Base-by-base conservation (phyloP, 352 stramenopile genomes). In the Globisporangium carolinianum region DNA sequence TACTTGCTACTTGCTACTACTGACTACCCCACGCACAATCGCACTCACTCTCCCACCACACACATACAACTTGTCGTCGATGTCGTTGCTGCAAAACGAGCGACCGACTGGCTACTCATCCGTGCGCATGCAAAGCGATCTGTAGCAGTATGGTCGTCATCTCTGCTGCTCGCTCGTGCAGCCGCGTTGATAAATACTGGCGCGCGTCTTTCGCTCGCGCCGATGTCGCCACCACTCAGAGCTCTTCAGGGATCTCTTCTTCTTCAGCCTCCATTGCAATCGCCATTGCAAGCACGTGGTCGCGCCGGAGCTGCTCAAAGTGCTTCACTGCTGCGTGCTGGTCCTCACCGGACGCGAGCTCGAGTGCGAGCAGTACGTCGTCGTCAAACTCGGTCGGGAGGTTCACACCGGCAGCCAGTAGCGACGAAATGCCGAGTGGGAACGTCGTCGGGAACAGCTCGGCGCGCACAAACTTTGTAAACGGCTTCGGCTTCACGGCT, bases 271-370 rank as follows among this genome's bases (percentile, higher is more conserved):
- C 65, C 65, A 86, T 78, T 0, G 76, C 72, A 48, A 86, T 71
- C 51, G 73, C 69, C 66, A 76, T 71, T 6, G 76, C 72, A 11
- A 84, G 52, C 57, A 79, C 63, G 39, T 86, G 68, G 47, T 85
- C 75, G 8, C 67, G 72, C 7, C 72, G 69, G 39, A 84, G 60
- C 55, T 87, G 76, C 46, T 86, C 73, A 60, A 74, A 87, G 55
- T 79, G 67, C 45, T 78, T 73, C 63, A 86, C 69, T n/a, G 79
- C 79, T 11, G 72, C 79, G 58, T 83, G 76, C 57, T 89, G 79
- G 50, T 89, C 79, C 53, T 87, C 72, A 6, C 73, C 79, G 1
- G 76, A 82, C 49, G 75, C 71, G 36, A 87, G 45, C 53, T 89
- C 75, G n/a, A 89, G 57, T 18, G 79, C 79, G 7, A 89, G 60